Conservation (phyloP, 2,329 filamentous ascomycete species). For the Pseudogymnoascus pannorum region DNA sequence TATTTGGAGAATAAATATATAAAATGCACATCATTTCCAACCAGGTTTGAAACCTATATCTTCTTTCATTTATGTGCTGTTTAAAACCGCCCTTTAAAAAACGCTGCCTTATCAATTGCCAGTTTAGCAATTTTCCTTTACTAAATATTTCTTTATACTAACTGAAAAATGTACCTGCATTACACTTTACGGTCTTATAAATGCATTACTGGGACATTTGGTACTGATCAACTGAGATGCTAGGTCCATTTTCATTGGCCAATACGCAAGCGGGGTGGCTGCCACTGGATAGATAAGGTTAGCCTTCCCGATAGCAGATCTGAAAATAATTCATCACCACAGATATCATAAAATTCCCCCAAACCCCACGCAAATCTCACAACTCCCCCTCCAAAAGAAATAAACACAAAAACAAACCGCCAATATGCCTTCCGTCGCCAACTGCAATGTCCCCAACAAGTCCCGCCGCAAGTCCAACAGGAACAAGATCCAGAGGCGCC, state of each 20-base stretch:
- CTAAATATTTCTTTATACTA: neutral
- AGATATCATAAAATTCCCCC: constrained; percentile 8
- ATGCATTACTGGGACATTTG: neutral
- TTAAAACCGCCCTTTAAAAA: no score
- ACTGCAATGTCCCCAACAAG: constrained; percentile 30
- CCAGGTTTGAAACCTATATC: no score
- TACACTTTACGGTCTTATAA: neutral
- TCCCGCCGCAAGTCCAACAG: constrained; percentile 24
- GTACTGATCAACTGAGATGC: neutral
- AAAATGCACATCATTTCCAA: no score
- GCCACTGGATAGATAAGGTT: constrained; percentile 5
- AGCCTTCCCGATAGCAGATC: constrained; percentile 7
- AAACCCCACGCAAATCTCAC: neutral
- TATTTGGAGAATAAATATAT: no score
- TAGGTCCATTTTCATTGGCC: neutral
- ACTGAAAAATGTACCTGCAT: neutral
- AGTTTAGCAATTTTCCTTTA: no score
- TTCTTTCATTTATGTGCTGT: no score
- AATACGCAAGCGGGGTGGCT: neutral
- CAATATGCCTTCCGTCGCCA: constrained; percentile 29
- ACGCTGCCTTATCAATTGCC: no score
- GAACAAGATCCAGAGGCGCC: constrained; percentile 27
- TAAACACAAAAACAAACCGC: neutral
- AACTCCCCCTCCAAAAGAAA: neutral
- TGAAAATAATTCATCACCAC: constrained; percentile 4